Evolutionary conservation across 139 green algal genomes (phyloP).

Genomic region (Asterochloris erici): DNA sequence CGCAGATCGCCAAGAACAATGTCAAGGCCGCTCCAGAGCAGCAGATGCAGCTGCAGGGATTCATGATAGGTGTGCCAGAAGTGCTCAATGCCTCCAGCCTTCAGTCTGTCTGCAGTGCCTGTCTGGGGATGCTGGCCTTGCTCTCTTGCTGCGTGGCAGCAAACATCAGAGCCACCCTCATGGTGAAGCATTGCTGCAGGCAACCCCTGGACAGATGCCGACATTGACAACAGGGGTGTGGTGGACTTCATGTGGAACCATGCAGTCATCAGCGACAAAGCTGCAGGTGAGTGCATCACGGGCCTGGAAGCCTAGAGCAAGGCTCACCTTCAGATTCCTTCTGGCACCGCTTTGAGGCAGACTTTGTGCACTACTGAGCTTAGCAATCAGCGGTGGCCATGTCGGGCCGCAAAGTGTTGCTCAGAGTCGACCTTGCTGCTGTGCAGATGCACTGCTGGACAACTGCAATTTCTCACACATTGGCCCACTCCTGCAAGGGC

Average conservation of each 20-base stretch:
- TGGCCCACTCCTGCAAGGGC: neutral
- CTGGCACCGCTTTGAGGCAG: too few species aligned
- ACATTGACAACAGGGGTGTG: conserved; percentile 71
- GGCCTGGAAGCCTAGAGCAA: conserved; percentile 55
- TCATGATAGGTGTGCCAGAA: conserved; percentile 35
- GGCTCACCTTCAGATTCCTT: neutral
- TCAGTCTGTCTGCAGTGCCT: neutral
- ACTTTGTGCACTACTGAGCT: too few species aligned
- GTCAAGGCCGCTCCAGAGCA: neutral
- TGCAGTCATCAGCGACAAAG: conserved; percentile 51
- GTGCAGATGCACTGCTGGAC: neutral
- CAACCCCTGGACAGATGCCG: conserved; percentile 80
- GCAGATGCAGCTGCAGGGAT: conserved; percentile 63
- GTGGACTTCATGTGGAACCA: conserved; percentile 76
- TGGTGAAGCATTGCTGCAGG: conserved; percentile 29
- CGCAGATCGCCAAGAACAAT: too few species aligned
- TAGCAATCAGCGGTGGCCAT: too few species aligned
- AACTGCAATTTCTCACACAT: conserved; percentile 14
- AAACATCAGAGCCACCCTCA: neutral
- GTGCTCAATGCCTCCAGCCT: too few species aligned
- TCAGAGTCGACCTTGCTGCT: neutral
- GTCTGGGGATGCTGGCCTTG: neutral
- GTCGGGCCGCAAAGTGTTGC: neutral
- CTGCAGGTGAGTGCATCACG: conserved; percentile 1
- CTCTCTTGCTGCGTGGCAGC: neutral